A percentile compares a stretch with the other conserved stretches of the same genome.
Conservation (phyloP, 129 eudicot species). For the Lactuca sativa region DNA sequence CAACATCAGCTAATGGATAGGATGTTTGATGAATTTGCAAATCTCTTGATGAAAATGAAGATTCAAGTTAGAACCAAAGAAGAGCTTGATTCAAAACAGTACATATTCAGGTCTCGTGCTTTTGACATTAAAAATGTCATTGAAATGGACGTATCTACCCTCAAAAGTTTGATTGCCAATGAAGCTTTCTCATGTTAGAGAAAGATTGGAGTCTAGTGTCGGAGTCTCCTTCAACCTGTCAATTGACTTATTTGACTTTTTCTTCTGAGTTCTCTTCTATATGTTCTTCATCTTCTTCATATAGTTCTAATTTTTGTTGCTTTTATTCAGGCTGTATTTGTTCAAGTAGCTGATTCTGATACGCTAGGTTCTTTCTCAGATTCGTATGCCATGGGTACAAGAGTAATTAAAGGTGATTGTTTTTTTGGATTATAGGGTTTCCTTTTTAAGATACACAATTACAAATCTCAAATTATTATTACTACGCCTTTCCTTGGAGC, state of each 20-base stretch:
- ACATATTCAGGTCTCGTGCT: too few species aligned
- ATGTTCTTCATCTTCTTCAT: too few species aligned
- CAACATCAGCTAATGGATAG: slow-evolving; percentile 52
- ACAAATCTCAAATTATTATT: slow-evolving; percentile 19
- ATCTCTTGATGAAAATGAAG: too few species aligned
- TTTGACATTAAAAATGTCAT: too few species aligned
- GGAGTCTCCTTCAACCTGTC: slow-evolving; percentile 66
- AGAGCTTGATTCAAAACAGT: too few species aligned
- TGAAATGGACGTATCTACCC: slow-evolving; percentile 57
- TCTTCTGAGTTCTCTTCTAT: too few species aligned
- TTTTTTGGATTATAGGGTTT: neutral
- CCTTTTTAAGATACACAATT: slow-evolving; percentile 3
- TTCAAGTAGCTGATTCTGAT: slow-evolving; percentile 55
- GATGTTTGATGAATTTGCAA: too few species aligned
- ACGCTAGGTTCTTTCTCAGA: slow-evolving; percentile 51
- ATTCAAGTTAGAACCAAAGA: too few species aligned
- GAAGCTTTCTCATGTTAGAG: slow-evolving; percentile 53
- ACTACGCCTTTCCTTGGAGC: slow-evolving; percentile 77
- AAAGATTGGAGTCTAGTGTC: slow-evolving; percentile 51
- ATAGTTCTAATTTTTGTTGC: too few species aligned
- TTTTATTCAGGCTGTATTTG: slow-evolving; percentile 53
- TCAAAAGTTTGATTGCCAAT: slow-evolving; percentile 40
- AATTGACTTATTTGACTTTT: slow-evolving; percentile 22
- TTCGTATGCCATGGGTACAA: slow-evolving; percentile 71
- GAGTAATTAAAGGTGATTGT: too few species aligned